These are phyloP conservation scores for Carex parvula DNA, from an alignment of 176 grass and related monocot genomes.

Conservation along the genomic window DNA sequence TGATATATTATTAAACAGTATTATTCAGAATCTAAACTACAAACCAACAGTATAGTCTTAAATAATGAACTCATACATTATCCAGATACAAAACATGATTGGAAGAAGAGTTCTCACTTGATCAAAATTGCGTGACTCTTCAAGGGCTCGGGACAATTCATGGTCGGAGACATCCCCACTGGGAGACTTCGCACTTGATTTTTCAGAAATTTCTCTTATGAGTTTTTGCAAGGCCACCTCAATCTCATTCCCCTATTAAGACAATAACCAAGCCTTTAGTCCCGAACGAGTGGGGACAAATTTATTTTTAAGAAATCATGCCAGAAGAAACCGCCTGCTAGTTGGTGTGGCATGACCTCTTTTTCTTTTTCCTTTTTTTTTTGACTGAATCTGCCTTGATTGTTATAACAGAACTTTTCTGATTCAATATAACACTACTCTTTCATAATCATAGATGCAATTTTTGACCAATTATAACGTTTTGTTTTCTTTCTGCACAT, in stretches of 20 bases:
- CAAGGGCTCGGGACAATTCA: slow-evolving; percentile 63
- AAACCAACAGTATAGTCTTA: not conserved
- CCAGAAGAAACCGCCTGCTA: not conserved
- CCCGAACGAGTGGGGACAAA: not conserved
- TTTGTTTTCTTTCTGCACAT: not conserved
- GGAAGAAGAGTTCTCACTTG: too few relatives aligned
- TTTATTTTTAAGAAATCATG: not conserved
- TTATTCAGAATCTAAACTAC: not conserved
- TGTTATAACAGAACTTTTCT: not conserved
- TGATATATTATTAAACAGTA: slow-evolving; percentile 24
- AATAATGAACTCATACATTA: too few relatives aligned
- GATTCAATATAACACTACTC: not conserved
- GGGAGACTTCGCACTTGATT: slow-evolving; percentile 38
- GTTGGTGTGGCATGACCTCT: not conserved
- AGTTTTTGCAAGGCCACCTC: slow-evolving; percentile 98
- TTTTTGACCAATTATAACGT: not conserved
- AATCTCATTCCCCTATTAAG: slow-evolving; percentile 93
- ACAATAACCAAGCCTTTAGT: too few relatives aligned
- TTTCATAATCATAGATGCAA: not conserved
- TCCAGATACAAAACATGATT: too few relatives aligned
- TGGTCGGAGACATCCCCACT: slow-evolving; percentile 61
- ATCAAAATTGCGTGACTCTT: slow-evolving; percentile 93
- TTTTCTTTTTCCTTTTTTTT: not conserved
- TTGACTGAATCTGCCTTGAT: not conserved
- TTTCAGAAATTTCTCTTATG: slow-evolving; percentile 82